Percentiles rank a stretch among this genome's conserved stretches.
Conservation (phyloP, 2,329 filamentous ascomycete genomes). For the Clonostachys byssicola region DNA sequence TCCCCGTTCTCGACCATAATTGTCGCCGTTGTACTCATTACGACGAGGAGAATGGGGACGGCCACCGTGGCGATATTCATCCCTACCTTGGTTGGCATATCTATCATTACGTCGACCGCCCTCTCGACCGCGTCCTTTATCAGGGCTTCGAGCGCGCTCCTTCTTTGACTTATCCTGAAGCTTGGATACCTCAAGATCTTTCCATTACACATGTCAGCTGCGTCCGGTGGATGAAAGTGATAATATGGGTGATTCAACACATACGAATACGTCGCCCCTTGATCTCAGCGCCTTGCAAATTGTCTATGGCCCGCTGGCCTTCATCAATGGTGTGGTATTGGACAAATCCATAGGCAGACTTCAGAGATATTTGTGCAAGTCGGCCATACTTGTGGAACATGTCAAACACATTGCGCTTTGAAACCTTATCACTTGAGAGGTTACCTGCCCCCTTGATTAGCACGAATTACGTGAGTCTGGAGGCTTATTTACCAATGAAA, state of each 20-base stretch:
- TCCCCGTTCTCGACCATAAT: constrained; percentile 40
- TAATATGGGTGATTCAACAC: constrained; percentile 24
- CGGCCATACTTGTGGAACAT: constrained; percentile 82
- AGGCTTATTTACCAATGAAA: constrained; percentile 63
- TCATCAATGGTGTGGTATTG: constrained; percentile 79
- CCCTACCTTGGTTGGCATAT: constrained; percentile 46
- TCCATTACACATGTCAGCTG: constrained; percentile 8
- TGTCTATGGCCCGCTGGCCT: constrained; percentile 69
- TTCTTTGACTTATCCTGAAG: constrained; percentile 71
- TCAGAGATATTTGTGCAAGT: constrained; percentile 91
- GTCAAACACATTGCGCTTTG: constrained; percentile 90
- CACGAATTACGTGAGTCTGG: constrained; percentile 15
- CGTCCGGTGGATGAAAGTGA: too few species aligned
- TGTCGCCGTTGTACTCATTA: constrained; percentile 57
- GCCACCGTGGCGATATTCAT: constrained; percentile 58
- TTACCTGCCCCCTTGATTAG: constrained; percentile 59
- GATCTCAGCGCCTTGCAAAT: constrained; percentile 76
- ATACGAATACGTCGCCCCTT: constrained; percentile 91
- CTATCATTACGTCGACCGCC: constrained; percentile 38
- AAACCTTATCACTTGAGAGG: constrained; percentile 86
- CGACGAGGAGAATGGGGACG: constrained; percentile 56
- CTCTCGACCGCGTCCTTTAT: constrained; percentile 41
- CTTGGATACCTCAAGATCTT: constrained; percentile 87
- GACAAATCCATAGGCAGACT: constrained; percentile 95
- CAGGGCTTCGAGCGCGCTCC: constrained; percentile 57